phyloP scores from a whole-genome alignment of 2,329 filamentous ascomycete species.

The Neurospora sp. region DNA sequence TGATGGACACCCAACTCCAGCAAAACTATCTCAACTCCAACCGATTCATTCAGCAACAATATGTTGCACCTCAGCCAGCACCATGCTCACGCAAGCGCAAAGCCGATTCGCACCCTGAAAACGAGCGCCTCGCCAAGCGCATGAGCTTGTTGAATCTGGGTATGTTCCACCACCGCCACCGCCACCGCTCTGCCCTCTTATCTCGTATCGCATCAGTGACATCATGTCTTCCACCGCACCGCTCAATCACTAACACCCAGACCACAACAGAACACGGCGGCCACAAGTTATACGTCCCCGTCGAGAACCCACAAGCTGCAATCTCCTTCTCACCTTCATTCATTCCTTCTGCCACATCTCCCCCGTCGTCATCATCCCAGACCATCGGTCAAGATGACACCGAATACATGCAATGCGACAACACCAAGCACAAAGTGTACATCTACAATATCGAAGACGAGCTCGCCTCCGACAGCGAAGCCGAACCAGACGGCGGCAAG shows the following conservation, averaged over 20 bases:
- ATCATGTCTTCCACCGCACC: conserved; percentile 10
- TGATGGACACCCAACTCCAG: conserved; percentile 4
- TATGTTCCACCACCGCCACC: conserved; percentile 30
- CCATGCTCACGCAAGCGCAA: conserved; percentile 43
- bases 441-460: conserved; percentile 87
- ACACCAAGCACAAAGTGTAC: conserved; percentile 79
- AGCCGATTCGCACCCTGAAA: conserved; percentile 39
- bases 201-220: conserved; percentile 8
- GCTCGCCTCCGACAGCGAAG: conserved; percentile 51
- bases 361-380: conserved; percentile 15
- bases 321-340: conserved; percentile 12
- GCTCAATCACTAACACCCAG: conserved; percentile 13
- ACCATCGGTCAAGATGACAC: conserved; percentile 35
- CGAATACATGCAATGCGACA: conserved; percentile 66
- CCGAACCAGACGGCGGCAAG: conserved; percentile 45
- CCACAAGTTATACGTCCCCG: conserved; percentile 54
- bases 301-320: conserved; percentile 36
- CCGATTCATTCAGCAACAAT: not conserved
- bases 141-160: conserved; percentile 75
- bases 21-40: conserved; percentile 1
- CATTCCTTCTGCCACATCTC: conserved; percentile 1
- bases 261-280: conserved; percentile 46
- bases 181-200: conserved; percentile 4
- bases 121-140: conserved; percentile 73
- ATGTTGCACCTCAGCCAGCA: not conserved